phyloP scores from a whole-genome alignment of 352 stramenopile genomes.

The Pythium insidiosum region DNA sequence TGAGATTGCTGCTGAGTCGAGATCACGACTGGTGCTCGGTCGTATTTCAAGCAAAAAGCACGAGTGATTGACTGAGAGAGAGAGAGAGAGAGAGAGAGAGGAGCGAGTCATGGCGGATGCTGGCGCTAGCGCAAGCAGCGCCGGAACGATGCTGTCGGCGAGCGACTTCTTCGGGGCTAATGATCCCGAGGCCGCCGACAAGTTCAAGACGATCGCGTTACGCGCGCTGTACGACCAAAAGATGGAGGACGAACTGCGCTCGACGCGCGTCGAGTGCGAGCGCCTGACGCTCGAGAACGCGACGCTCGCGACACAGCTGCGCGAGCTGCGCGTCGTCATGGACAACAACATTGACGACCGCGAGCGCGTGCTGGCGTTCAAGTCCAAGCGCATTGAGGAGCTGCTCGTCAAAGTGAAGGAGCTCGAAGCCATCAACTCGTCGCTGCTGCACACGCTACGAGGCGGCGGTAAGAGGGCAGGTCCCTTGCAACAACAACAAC shows the following conservation, averaged over 20 bases:
- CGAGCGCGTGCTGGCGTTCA: slow-evolving; percentile 56
- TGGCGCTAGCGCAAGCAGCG: too few relatives aligned
- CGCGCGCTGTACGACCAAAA: slow-evolving; percentile 62
- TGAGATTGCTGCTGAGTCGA: too few relatives aligned
- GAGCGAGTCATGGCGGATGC: too few relatives aligned
- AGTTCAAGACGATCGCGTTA: slow-evolving; percentile 57
- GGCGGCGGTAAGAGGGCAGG: too few relatives aligned
- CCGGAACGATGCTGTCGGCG: slow-evolving; percentile 19
- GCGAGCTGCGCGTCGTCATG: slow-evolving; percentile 32
- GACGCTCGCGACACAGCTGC: slow-evolving; percentile 21
- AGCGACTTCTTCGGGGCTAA: slow-evolving; percentile 49
- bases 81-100: too few relatives aligned
- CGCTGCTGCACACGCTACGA: slow-evolving; percentile 38
- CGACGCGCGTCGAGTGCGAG: slow-evolving; percentile 32
- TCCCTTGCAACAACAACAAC: too few relatives aligned
- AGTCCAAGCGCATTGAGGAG: slow-evolving; percentile 58
- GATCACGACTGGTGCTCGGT: too few relatives aligned
- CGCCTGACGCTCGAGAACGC: slow-evolving; percentile 25
- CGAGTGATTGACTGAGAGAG: too few relatives aligned
- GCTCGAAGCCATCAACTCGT: slow-evolving; percentile 40
- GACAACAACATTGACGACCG: slow-evolving; percentile 55
- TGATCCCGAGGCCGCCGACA: slow-evolving; percentile 37
- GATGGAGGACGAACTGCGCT: slow-evolving; percentile 43
- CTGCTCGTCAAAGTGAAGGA: slow-evolving; percentile 38
- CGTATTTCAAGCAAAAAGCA: too few relatives aligned